A percentile compares a stretch with the other conserved stretches of the same genome.
These are phyloP conservation scores for Lepidium didymum DNA, from an alignment of 345 rosid genomes.

Conservation along the genomic window DNA sequence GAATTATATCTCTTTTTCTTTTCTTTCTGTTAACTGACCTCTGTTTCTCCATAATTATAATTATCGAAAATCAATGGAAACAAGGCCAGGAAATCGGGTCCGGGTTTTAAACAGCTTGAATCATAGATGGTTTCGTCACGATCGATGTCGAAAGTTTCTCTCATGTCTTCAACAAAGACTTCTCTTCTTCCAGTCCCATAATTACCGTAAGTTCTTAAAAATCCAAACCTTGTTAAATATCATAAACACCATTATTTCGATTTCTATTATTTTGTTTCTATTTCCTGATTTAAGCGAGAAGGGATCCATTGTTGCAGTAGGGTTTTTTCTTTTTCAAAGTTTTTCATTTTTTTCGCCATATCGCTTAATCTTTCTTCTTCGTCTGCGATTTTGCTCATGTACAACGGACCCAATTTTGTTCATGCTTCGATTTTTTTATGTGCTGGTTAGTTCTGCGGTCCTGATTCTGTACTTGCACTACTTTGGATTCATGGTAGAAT, in stretches of 20 bases:
- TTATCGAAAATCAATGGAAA: slow-evolving; percentile 17
- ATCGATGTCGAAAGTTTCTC: slow-evolving; percentile 65
- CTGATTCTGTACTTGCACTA: background rate
- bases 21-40: background rate
- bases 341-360: background rate
- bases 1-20: background rate
- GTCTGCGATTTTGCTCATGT: background rate
- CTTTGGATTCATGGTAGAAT: slow-evolving; percentile 1
- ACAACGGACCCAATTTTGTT: background rate
- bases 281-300: slow-evolving; percentile 21
- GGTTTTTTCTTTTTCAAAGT: background rate
- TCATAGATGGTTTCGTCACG: slow-evolving; percentile 56
- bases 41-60: background rate
- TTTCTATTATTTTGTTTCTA: background rate
- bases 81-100: slow-evolving; percentile 48
- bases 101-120: slow-evolving; percentile 32
- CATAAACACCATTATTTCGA: background rate
- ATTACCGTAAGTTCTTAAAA: slow-evolving; percentile 21
- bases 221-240: background rate
- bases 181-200: slow-evolving; percentile 11
- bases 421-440: background rate
- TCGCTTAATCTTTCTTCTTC: slow-evolving; percentile 6
- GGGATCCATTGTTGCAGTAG: background rate
- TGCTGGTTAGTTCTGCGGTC: slow-evolving; percentile 19
- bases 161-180: slow-evolving; percentile 32